Base-by-base conservation (phyloP, 805 yeast species). In the Groenewaldozyma salmanticensis region DNA sequence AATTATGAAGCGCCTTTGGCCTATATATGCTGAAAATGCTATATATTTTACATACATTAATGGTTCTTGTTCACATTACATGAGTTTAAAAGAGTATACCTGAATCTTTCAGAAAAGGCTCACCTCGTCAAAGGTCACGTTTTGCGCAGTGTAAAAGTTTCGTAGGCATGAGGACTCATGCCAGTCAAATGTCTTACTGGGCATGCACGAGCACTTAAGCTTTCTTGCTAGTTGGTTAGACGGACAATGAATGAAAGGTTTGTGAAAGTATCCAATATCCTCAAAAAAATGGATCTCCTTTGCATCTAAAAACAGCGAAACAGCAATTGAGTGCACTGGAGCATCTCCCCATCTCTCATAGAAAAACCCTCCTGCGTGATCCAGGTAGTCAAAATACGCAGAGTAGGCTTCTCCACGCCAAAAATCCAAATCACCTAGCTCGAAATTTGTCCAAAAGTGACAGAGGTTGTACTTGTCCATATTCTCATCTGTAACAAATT, bases 271-370 rank as follows among this genome's bases (percentile, higher is more conserved):
- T 6, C 92, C 94, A 32, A 83, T 68, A 47, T 83, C 79, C 42
- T 76, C 79, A 52, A 84, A 81, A 64, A 73, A 81, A 58, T 80
- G 84, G 15, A 84, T 57, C 52, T 81, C 72, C 22, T 65, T 61
- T 51, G 68, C 67, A 46, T 75, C 70, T 38, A 79, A 59, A 52
- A 81, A 68, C 36, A 79, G 61, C 1, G 86, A 62, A 2, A 76
- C 82, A 4, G 83, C 94, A 38, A 84, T 70, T 1, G 94, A 74
- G 62, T 84, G 94, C n/a, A 84, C 74, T 3, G 94, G 94, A 0
- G 94, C 95, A 61, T 85, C 95, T 17, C 95, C 95, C 94, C 95
- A 85, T 50, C 95, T 70, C 63, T 85, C 92, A 55, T 82, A 81
- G 58, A 75, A 83, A 58, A 83, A 83, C 1, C 94, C 94, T 43